Evolutionary conservation across 495 filamentous ascomycete genomes (phyloP).

Genomic region (Podospora anserina): DNA sequence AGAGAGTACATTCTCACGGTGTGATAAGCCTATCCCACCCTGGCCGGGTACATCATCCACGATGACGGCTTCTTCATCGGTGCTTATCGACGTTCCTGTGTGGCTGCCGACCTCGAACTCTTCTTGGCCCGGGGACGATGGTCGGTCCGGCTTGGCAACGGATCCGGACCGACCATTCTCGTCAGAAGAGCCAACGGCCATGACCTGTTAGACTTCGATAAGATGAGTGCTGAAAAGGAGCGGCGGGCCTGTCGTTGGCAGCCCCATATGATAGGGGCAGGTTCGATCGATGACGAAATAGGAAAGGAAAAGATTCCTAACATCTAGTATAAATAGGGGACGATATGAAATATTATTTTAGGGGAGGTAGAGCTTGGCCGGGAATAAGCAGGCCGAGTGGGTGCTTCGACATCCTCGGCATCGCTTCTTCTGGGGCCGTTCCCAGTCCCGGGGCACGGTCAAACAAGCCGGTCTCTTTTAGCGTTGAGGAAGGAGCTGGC

Average conservation of each 20-base stretch:
- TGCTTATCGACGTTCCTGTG: neutral
- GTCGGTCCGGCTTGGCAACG: slow-evolving; percentile 1
- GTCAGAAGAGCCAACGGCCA: neutral
- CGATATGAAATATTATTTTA: neutral
- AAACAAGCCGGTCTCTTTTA: neutral
- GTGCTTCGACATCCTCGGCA: slow-evolving; percentile 1
- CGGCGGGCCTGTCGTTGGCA: neutral
- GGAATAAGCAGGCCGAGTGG: slow-evolving; percentile 6
- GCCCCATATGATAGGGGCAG: neutral
- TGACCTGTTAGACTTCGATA: neutral
- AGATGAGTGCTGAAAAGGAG: neutral
- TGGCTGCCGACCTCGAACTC: neutral
- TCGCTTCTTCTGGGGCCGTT: neutral
- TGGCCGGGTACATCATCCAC: neutral
- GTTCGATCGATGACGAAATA: neutral
- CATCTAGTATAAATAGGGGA: neutral
- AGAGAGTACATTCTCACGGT: neutral
- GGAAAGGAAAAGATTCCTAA: neutral
- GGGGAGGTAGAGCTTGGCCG: neutral
- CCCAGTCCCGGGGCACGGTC: too few relatives aligned
- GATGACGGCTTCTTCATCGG: neutral
- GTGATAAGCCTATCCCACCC: neutral
- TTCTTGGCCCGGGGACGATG: neutral
- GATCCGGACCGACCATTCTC: neutral
- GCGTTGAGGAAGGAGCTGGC: neutral